Conservation (phyloP, 345 rosid species). For the Eucalyptus regnans region DNA sequence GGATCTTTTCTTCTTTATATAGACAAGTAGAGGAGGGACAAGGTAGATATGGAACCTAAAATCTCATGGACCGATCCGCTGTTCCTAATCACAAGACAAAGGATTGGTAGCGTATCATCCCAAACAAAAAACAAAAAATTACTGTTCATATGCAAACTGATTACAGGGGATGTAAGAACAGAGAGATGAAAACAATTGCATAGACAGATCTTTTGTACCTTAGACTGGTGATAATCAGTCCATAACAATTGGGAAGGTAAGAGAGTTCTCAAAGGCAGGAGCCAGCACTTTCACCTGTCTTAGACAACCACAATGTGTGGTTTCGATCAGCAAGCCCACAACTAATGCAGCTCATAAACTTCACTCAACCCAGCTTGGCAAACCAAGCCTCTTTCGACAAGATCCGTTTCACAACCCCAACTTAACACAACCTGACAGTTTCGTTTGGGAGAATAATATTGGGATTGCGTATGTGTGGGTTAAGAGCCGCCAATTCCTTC, state of each 20-base stretch:
- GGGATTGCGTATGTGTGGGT: conserved; percentile 47
- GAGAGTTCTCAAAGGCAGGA: background rate
- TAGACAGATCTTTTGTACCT: background rate
- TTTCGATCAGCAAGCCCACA: background rate
- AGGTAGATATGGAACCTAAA: background rate
- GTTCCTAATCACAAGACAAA: background rate
- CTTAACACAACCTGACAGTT: conserved; percentile 16
- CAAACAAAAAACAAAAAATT: background rate
- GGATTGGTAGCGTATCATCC: background rate
- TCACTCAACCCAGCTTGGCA: background rate
- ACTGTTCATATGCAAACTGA: background rate
- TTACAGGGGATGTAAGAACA: background rate
- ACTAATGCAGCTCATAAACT: background rate
- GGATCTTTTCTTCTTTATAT: background rate
- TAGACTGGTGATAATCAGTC: background rate
- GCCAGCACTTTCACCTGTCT: background rate
- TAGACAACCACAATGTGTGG: background rate
- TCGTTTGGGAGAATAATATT: conserved; percentile 28
- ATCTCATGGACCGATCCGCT: background rate
- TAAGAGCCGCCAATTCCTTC: conserved; percentile 45
- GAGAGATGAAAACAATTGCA: background rate
- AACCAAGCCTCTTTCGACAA: background rate
- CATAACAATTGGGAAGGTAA: background rate
- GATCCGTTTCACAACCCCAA: background rate
- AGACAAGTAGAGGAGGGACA: background rate